These are phyloP conservation scores for Xylaria sp. DNA, from an alignment of 2,329 filamentous ascomycete species.

Conservation along the genomic window DNA sequence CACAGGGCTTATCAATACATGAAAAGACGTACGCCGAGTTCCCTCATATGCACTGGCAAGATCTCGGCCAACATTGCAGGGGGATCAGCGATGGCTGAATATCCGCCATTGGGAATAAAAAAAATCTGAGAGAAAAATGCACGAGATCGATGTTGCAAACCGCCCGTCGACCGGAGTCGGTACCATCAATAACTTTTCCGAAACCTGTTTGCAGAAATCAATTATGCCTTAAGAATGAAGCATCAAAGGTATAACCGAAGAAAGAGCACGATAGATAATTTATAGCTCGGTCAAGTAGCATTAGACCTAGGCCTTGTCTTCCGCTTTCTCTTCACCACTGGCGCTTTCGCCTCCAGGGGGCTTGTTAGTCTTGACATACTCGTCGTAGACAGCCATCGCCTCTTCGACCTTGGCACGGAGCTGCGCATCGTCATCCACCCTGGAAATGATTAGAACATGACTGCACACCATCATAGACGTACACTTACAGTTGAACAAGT, in stretches of 20 bases:
- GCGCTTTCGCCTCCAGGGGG: conserved; percentile 48
- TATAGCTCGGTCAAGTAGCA: conserved; percentile 17
- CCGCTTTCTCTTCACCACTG: conserved; percentile 64
- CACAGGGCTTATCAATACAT: conserved; percentile 52
- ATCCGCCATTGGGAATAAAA: conserved; percentile 36
- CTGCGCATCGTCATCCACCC: conserved; percentile 87
- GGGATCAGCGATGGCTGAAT: conserved; percentile 33
- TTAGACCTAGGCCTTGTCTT: conserved; percentile 62
- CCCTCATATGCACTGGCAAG: conserved; percentile 39
- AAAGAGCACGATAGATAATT: conserved; percentile 31
- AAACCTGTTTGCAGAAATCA: conserved; percentile 45
- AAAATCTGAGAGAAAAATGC: conserved; percentile 43
- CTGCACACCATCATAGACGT: not conserved
- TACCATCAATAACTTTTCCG: conserved; percentile 50
- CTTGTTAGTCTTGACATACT: conserved; percentile 94
- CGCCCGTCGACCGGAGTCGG: conserved; percentile 38
- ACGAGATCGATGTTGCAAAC: conserved; percentile 47
- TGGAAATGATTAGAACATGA: conserved; percentile 54
- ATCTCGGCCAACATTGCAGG: conserved; percentile 35
- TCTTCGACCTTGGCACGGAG: conserved; percentile 97
- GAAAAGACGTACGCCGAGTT: conserved; percentile 42
- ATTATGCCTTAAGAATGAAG: conserved; percentile 37
- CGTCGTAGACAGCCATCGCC: conserved; percentile 95
- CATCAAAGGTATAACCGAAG: conserved; percentile 33
- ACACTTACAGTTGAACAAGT: conserved; percentile 91